A percentile compares a stretch with the other conserved stretches of the same genome.
Evolutionary conservation across 768 basidiomycete genomes (phyloP).

Genomic region (Tylopilus felleus): DNA sequence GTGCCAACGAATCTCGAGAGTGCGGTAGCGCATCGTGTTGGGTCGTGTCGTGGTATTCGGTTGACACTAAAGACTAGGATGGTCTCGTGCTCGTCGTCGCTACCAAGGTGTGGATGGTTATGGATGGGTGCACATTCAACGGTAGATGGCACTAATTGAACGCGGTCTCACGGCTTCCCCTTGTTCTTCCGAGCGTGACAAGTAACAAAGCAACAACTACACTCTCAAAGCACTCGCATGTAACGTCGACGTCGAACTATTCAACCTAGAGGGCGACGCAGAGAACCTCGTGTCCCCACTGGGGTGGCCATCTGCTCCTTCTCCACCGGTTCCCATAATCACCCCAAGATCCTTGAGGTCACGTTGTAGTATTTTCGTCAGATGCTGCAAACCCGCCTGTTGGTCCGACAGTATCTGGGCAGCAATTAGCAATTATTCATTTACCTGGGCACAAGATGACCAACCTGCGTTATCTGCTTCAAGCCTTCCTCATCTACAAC

Average conservation of each 20-base stretch:
- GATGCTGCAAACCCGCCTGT: constrained; percentile 75
- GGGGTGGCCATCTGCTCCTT: constrained; percentile 31
- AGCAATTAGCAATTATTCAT: not conserved
- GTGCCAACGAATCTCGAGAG: constrained; percentile 95
- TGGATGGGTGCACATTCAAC: constrained; percentile 4
- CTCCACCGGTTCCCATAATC: constrained; percentile 50
- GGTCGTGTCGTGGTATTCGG: constrained; percentile 1
- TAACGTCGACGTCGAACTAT: constrained; percentile 24
- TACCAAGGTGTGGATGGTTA: constrained; percentile 5
- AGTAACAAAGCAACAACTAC: constrained; percentile 4
- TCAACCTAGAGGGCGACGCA: constrained; percentile 18
- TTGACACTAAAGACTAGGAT: not conserved
- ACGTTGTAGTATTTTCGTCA: constrained; percentile 70
- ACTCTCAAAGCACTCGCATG: constrained; percentile 24
- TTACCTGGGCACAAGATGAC: constrained; percentile 13
- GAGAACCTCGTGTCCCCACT: constrained; percentile 17
- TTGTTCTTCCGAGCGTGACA: constrained; percentile 4
- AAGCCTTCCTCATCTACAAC: constrained; percentile 88
- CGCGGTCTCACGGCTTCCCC: constrained; percentile 22
- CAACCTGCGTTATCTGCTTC: constrained; percentile 68
- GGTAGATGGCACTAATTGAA: constrained; percentile 4
- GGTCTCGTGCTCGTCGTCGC: constrained; percentile 9
- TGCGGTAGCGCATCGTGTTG: constrained; percentile 72
- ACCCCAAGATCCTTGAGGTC: constrained; percentile 63
- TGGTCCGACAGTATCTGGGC: constrained; percentile 71